Base-by-base conservation (phyloP, 1,284 basidiomycete genomes). In the Wolfiporia cocos region DNA sequence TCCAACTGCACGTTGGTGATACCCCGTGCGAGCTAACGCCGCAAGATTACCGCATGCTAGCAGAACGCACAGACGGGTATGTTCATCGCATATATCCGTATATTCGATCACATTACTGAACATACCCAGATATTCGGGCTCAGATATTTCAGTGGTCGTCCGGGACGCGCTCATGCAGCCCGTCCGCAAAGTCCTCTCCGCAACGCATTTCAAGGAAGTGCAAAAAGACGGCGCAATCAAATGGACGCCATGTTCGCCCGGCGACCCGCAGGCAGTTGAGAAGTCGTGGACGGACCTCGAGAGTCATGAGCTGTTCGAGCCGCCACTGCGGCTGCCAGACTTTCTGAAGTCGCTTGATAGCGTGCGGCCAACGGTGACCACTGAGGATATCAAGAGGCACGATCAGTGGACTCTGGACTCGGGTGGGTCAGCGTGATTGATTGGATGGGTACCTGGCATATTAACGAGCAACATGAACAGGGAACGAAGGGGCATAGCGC, bases 111-210 rank as follows among this genome's bases (percentile, higher is more conserved):
- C n/a, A n/a, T n/a, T n/a, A n/a, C n/a, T n/a, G n/a, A n/a, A n/a
- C n/a, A n/a, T 21, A 33, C 30, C 21, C 42, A 82, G 82, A 1
- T 97, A 93, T 63, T 92, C 92, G 24, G 95, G 95, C 10, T 94
- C 92, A 11, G 95, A 99, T 69, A 93, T 99, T 47, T 85, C 93
- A 1, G 88, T 97, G 47, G 76, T 97, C 37, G 95, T 99, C 7
- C 86, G 94, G 45, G 96, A 99, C 57, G 95, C 95, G 1, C 74
- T 99, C 46, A 99, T 99, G 95, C 94, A 99, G 62, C 95, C 96
- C 1, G 92, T 99, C 18, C 82, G 96, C 43, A 99, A 98, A 62
- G 92, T 99, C 32, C 78, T 98, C 34, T 82, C 85, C 20, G 93
- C 96, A 1, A 97, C 94, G 2, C 95, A 99, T 65, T 99, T 99